These are phyloP conservation scores for Cardamine chenopodiifolia DNA, from an alignment of 345 rosid genomes.

Conservation along the genomic window DNA sequence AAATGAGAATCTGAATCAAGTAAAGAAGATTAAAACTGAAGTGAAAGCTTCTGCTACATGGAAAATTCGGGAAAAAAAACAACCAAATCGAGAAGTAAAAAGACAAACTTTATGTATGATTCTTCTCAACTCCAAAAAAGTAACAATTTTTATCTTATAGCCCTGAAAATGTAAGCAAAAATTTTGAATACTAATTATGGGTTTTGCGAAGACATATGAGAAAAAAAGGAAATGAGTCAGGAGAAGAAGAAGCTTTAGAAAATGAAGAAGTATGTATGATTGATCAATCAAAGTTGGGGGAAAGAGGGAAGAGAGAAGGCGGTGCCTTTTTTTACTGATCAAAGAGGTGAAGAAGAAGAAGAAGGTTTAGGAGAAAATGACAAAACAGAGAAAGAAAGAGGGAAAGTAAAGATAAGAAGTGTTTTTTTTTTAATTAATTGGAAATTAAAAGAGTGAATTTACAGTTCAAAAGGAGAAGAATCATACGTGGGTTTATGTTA, in stretches of 20 bases:
- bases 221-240: slow-evolving; percentile 25
- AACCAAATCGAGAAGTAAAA: slow-evolving; percentile 6
- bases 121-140: not conserved
- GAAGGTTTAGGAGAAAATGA: slow-evolving; percentile 29
- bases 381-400: slow-evolving; percentile 24
- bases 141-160: not conserved
- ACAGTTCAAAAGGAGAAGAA: slow-evolving; percentile 46
- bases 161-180: slow-evolving; percentile 22
- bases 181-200: slow-evolving; percentile 11
- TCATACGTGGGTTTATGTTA: slow-evolving; percentile 40
- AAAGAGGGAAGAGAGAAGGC: slow-evolving; percentile 37
- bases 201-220: slow-evolving; percentile 7
- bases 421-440: not conserved
- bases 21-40: not conserved
- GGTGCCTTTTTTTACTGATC: slow-evolving; percentile 42
- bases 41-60: not conserved
- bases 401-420: slow-evolving; percentile 30
- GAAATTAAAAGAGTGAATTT: slow-evolving; percentile 20
- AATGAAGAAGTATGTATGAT: slow-evolving; percentile 29
- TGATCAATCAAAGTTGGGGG: slow-evolving; percentile 39
- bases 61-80: not conserved
- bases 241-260: not conserved
- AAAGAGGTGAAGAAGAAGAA: slow-evolving; percentile 1
- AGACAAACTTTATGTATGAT: slow-evolving; percentile 8
- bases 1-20: slow-evolving; percentile 18